Base-by-base conservation (phyloP, 2,329 filamentous ascomycete species). In the Nemania abortiva region DNA sequence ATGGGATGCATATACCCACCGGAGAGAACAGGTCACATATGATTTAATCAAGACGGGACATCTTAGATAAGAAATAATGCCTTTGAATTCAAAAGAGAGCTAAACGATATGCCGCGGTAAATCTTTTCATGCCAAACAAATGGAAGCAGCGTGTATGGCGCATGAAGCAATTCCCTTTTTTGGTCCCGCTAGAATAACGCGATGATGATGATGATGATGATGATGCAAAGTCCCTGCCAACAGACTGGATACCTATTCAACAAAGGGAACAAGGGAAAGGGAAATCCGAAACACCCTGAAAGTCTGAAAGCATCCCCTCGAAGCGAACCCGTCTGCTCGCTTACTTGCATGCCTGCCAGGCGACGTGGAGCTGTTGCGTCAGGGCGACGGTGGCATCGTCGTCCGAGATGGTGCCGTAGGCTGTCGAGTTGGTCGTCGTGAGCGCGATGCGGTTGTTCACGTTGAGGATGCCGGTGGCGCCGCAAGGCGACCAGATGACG, bases 401-500 rank as follows among this genome's bases (percentile, higher is more conserved):
- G 74, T 84, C 80, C 20, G 82, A 82, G 76, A 84, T 79, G 73
- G 80, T 76, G 67, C 82, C 82, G 7, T 66, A 75, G 66, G 82
- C 82, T 22, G 72, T 75, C 54, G 71, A 45, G 75, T 82, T 80
- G 65, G 74, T 76, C 74, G 78, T 79, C 62, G 79, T 80, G 55
- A 84, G 76, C 20, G 80, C 79, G 60, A 84, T 82, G 70, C 82
- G 81, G 79, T 84, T 84, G 78, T 84, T 84, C 75, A 84, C 77
- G 77, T 84, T 84, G 74, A 84, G 81, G 70, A 84, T 83, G 60
- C 83, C 83, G 57, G 74, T 80, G 67, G 81, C 81, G 65, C 83
- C 83, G 75, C 83, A 84, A 3, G 82, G 83, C 63, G 82, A 82
- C 77, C 78, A 84, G 76, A 84, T 83, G 74, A 82, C 75, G 63